Evolutionary conservation across 129 eudicot species (phyloP).

Genomic region (Chrysanthemum lavandulifolium): DNA sequence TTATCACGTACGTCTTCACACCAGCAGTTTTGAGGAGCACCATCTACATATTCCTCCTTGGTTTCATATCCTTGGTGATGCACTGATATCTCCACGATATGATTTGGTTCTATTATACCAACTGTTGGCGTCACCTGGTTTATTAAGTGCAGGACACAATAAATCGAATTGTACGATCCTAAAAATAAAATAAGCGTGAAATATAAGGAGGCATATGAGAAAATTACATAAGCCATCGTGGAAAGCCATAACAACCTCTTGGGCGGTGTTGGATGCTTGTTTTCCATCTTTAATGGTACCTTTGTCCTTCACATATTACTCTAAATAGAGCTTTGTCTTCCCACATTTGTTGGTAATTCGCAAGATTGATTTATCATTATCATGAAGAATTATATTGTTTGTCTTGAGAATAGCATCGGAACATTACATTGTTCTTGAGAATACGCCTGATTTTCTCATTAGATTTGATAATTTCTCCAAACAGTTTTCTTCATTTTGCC

Average conservation of each 20-base stretch:
- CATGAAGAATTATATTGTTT: constrained; percentile 43
- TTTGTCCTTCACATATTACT: constrained; percentile 83
- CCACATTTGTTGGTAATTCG: constrained; percentile 79
- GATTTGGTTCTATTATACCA: too few relatives aligned
- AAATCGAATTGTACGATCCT: too few relatives aligned
- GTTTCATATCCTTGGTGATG: too few relatives aligned
- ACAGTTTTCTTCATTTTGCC: constrained; percentile 75
- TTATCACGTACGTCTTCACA: constrained; percentile 94
- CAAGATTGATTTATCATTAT: constrained; percentile 68
- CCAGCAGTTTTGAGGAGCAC: constrained; percentile 33
- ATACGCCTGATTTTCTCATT: constrained; percentile 54
- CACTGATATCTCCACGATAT: too few relatives aligned
- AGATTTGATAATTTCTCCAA: constrained; percentile 62
- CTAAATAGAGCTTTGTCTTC: constrained; percentile 58
- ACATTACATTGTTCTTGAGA: constrained; percentile 52
- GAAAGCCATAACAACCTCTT: too few relatives aligned
- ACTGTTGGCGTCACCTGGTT: too few relatives aligned
- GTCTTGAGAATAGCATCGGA: not conserved
- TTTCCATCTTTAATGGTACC: constrained; percentile 63
- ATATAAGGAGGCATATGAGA: too few relatives aligned
- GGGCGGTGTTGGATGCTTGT: constrained; percentile 11
- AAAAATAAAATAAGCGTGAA: too few relatives aligned
- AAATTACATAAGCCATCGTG: too few relatives aligned
- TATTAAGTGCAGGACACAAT: too few relatives aligned
- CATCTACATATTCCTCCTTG: too few relatives aligned